Base-by-base conservation (phyloP, 208 protist genomes). In the Leishmania gerbilli region DNA sequence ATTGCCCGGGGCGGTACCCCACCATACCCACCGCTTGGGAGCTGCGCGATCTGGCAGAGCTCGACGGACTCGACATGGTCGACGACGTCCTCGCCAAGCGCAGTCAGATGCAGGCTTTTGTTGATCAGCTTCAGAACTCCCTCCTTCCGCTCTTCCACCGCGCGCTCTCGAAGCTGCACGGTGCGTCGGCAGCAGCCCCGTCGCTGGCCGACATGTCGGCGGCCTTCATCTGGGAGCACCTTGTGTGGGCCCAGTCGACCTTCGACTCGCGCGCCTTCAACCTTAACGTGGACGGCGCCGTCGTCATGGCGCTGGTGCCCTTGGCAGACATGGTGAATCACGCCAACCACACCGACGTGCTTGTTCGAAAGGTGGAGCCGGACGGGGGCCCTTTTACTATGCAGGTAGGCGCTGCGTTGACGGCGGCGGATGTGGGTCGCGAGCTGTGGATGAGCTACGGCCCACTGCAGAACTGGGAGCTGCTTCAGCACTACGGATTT, bases 371-470 rank as follows among this genome's bases (percentile, higher is more conserved):
- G 47, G 93, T 98, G 40, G 91, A 95, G 78, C 76, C 53, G 31
- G 21, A 89, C 71, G 91, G 85, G 9, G 95, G 95, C 1, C 89
- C 91, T 40, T 97, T 98, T 86, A 91, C 93, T 2, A 91, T 97
- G 91, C 84, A 93, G 77, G 87, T 94, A 31, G 93, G 93, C 15
- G 92, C 95, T 17, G 84, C 89, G 21, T 82, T 98, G 7, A 87
- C 82, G 1, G 72, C 71, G 0, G 81, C 74, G 1, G 93, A 95
- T 76, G 84, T 95, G 34, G 93, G 91, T 9, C 89, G 90, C 8
- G 93, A 98, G 88, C 79, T 97, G 76, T 95, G 91, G 91, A 97
- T 98, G 94, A 97, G 93, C 85, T 98, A 98, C 87, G 96, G 96
- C n/a, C 96, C 96, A 15, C 85, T 98, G 79, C 94, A 98, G 84